phyloP scores from a whole-genome alignment of 352 stramenopile genomes.

The Phytophthora litchii region DNA sequence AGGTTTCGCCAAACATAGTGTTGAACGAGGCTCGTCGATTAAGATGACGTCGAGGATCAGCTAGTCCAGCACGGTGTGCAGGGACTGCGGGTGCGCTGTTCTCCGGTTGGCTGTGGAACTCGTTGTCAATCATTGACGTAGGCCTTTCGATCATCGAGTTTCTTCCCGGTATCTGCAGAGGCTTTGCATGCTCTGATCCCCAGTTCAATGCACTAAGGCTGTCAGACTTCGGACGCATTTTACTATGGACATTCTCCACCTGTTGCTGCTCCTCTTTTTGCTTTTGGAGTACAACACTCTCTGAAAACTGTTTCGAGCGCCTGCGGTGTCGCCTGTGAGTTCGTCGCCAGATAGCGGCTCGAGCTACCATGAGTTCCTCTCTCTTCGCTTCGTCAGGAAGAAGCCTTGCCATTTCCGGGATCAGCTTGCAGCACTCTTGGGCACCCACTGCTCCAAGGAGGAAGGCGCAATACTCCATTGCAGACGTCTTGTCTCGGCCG shows the following conservation, averaged over 20 bases:
- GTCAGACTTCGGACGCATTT: conserved; percentile 59
- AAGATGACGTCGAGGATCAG: conserved; percentile 68
- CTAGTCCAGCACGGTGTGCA: conserved; percentile 35
- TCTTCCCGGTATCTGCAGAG: conserved; percentile 18
- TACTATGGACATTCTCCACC: conserved; percentile 25
- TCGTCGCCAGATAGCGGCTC: conserved; percentile 66
- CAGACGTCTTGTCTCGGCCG: conserved; percentile 65
- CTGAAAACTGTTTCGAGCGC: conserved; percentile 83
- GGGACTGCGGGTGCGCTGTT: conserved; percentile 26
- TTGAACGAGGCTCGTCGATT: conserved; percentile 70
- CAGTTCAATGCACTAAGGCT: conserved; percentile 36
- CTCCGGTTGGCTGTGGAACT: conserved; percentile 19
- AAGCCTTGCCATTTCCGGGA: conserved; percentile 74
- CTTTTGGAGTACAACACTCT: conserved; percentile 73
- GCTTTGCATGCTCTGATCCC: conserved; percentile 26
- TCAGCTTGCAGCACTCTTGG: conserved; percentile 74
- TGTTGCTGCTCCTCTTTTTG: conserved; percentile 53
- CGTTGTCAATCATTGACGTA: conserved; percentile 21
- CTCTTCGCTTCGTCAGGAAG: conserved; percentile 73
- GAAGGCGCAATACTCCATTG: conserved; percentile 81
- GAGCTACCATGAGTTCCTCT: conserved; percentile 61
- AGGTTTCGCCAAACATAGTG: conserved; percentile 55
- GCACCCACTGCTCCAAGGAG: conserved; percentile 68
- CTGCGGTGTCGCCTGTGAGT: conserved; percentile 63
- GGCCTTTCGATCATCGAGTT: conserved; percentile 52